Evolutionary conservation across 2,329 filamentous ascomycete genomes (phyloP).

Genomic region (Raffaelea arxii): DNA sequence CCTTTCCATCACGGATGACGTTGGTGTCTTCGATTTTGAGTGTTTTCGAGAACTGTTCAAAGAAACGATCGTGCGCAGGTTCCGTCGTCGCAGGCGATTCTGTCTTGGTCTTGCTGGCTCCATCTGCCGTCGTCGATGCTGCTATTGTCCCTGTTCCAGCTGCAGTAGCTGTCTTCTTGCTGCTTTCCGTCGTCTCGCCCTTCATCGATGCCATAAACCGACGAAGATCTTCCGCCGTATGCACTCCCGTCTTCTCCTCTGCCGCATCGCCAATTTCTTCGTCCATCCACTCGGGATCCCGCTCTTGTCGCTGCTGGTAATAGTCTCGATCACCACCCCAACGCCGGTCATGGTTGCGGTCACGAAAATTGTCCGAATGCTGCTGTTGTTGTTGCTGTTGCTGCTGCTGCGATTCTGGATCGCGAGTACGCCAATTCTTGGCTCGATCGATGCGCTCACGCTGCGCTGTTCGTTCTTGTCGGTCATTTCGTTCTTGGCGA

Average conservation of each 20-base stretch:
- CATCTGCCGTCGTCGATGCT: conserved; percentile 26
- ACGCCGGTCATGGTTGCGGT: conserved; percentile 45
- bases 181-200: conserved; percentile 34
- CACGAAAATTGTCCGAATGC: conserved; percentile 23
- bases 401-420: too few species aligned
- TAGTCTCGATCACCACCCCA: conserved; percentile 26
- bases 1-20: conserved; percentile 35
- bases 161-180: conserved; percentile 24
- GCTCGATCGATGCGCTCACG: conserved; percentile 48
- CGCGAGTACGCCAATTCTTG: conserved; percentile 52
- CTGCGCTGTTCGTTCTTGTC: conserved; percentile 22
- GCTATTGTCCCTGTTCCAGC: background rate
- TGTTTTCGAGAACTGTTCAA: conserved; percentile 33
- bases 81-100: conserved; percentile 56
- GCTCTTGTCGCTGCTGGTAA: conserved; percentile 43
- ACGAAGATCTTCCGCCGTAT: conserved; percentile 86
- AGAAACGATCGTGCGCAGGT: conserved; percentile 66
- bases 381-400: too few species aligned
- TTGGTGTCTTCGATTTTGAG: conserved; percentile 31
- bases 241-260: conserved; percentile 52
- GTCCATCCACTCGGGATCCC: conserved; percentile 89
- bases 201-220: conserved; percentile 93
- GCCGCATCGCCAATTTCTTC: conserved; percentile 22
- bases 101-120: conserved; percentile 40
- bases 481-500: conserved; percentile 15